Evolutionary conservation across 805 yeast species (phyloP), one percentile per base, ranked within the genome.

Genomic region (Yarrowia divulgata): DNA sequence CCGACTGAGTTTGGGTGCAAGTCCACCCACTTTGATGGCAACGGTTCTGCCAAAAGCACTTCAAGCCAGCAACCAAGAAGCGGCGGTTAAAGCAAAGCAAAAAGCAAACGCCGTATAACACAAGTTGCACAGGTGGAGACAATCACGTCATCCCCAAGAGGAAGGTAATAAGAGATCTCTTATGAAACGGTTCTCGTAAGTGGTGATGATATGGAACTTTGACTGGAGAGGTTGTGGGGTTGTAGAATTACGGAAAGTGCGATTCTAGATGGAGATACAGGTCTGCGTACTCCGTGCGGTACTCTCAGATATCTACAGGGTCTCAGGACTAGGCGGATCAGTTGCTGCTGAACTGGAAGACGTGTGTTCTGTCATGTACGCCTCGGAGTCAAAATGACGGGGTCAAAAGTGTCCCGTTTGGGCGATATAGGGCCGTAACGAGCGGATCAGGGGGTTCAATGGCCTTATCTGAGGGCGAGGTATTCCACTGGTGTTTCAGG

Each of bases 1-100:
- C 57, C 57, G 57, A 50, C 57, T 34, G 57, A 50, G 57, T 50
- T 50, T 50, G 57, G 57, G 57, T 50, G 57, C 57, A 50, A 50
- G 35, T 48, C 16, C 19, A 2, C 7, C 14, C 29, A 50, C 57
- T 9, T 50, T 35, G 57, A 50, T 50, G 57, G 57, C 57, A 50
- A 50, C 55, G 29, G 29, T 23, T 23, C 29, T 23, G 29, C 29
- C 29, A 23, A 23, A 23, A 23, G 29, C 29, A 23, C 29, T 23
- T 23, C 29, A n/a, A 50, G 1, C 12, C 54, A 29, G 54, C 50
- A 46, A 23, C 34, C 50, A 3, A 46, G 34, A 23, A 4, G 29
- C 16, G 9, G 52, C 14, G 9, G 32, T 13, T 7, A 16, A 16
- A 16, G n/a, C 19, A 16, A 16, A 16, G n/a, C 19, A 49, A 49